Evolutionary conservation across 2,329 filamentous ascomycete species (phyloP).

Genomic region (Fusarium algeriense): DNA sequence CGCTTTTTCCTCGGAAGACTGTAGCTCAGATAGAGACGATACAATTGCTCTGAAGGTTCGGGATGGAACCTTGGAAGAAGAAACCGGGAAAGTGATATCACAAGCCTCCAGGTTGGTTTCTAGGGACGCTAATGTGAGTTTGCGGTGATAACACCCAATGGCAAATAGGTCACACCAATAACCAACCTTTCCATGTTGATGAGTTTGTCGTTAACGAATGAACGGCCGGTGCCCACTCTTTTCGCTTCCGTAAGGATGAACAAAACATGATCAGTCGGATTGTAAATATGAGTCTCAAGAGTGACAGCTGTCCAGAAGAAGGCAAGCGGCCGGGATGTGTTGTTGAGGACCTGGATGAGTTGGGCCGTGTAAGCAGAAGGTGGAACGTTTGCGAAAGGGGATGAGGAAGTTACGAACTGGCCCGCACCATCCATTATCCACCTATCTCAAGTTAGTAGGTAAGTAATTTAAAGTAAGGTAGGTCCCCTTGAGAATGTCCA

Average conservation of each 20-base stretch:
- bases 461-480: too few relatives aligned
- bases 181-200: conserved; percentile 47
- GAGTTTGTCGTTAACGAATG: conserved; percentile 40
- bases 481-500: too few relatives aligned
- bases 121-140: conserved; percentile 41
- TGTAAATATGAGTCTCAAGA: not conserved
- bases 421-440: too few relatives aligned
- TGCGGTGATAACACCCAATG: not conserved
- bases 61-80: not conserved
- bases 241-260: conserved; percentile 54
- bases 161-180: conserved; percentile 3
- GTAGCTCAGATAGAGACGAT: conserved; percentile 55
- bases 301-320: not conserved
- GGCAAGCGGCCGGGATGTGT: not conserved
- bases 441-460: too few relatives aligned
- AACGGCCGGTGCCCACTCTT: conserved; percentile 52
- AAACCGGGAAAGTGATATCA: conserved; percentile 59
- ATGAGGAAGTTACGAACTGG: not conserved
- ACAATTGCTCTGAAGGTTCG: conserved; percentile 55
- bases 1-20: conserved; percentile 42
- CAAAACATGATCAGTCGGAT: conserved; percentile 52
- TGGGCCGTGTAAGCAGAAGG: not conserved
- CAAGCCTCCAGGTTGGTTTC: conserved; percentile 58
- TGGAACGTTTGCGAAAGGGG: too few relatives aligned
- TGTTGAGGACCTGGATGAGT: not conserved